Percentiles rank a stretch among this genome's conserved stretches.
These are phyloP conservation scores for Zancudomyces culisetae DNA, from an alignment of 371 early-diverging fungal species.

Conservation along the genomic window DNA sequence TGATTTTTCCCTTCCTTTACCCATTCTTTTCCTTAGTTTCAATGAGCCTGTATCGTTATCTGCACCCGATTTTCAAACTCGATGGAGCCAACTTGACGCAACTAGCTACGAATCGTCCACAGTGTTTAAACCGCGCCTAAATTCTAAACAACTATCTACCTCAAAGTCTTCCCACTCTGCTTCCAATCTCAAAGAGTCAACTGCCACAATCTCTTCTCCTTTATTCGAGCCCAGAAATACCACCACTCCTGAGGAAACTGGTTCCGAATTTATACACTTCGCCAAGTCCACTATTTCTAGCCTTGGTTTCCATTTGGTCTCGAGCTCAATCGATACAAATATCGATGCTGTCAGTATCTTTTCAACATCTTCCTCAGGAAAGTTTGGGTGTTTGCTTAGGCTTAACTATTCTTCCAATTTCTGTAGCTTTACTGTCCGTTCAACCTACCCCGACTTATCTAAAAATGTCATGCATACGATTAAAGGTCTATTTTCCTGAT, in stretches of 20 bases:
- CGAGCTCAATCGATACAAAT: constrained; percentile 66
- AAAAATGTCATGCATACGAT: no score
- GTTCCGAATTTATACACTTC: constrained; percentile 3
- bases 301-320: constrained; percentile 48
- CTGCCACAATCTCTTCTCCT: background rate
- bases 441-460: constrained; percentile 36
- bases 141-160: background rate
- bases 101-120: background rate
- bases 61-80: constrained; percentile 64
- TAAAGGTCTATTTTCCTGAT: no score
- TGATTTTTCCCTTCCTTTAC: constrained; percentile 39
- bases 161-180: no score
- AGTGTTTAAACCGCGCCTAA: background rate
- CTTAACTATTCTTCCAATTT: constrained; percentile 74
- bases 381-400: constrained; percentile 78
- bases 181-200: no score
- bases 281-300: constrained; percentile 32
- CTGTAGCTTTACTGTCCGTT: constrained; percentile 75
- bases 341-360: constrained; percentile 76
- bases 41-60: constrained; percentile 62
- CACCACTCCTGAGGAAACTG: background rate
- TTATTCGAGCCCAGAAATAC: background rate
- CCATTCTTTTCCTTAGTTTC: constrained; percentile 66
- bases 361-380: constrained; percentile 48
- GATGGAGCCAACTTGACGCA: constrained; percentile 90